Evolutionary conservation across 2,329 filamentous ascomycete genomes (phyloP), one percentile per base, ranked within the genome.

Genomic region (Tolypocladium album): DNA sequence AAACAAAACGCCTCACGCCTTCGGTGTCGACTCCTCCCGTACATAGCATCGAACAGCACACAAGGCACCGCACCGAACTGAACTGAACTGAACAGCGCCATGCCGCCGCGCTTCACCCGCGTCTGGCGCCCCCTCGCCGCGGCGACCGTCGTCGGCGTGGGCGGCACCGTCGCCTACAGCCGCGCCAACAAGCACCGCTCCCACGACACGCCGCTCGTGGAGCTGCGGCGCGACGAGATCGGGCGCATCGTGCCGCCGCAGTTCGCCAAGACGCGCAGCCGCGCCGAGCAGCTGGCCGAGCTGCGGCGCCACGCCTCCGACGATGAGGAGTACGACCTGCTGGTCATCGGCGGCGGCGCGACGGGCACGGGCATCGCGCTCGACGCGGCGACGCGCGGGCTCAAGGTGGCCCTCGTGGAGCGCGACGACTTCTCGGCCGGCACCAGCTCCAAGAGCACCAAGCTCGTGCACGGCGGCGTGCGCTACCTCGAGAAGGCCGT

Each of bases 401-500:
- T 93, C 67, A 90, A 87, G 74, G 89, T 94, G 61, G 89, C 90
- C 15, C 76, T 92, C 57, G 88, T 94, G 20, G 89, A 94, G 76
- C 82, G 89, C 63, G 90, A 93, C 72, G 89, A 94, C 74, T 94
- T 93, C 72, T 87, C 87, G 67, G 82, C 87, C 63, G 89, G 90
- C 38, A 93, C 89, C 47, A 92, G 88, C 77, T 90, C 88, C 73
- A 93, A 93, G 78, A 92, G 88, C 76, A 94, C 89, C 56, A 94
- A 94, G 75, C 80, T 94, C 58, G 90, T 94, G 22, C 89, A 94
- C 74, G 89, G 89, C 66, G 89, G 89, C 69, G 90, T 94, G 61
- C 84, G 89, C 65, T 94, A 93, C 71, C 79, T 94, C 61, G 90
- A 94, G 73, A 94, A 94, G 78, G 89, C 89, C 59, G 85, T 94